Base-by-base conservation (phyloP, 805 yeast genomes). In the Ogataea methanolica region DNA sequence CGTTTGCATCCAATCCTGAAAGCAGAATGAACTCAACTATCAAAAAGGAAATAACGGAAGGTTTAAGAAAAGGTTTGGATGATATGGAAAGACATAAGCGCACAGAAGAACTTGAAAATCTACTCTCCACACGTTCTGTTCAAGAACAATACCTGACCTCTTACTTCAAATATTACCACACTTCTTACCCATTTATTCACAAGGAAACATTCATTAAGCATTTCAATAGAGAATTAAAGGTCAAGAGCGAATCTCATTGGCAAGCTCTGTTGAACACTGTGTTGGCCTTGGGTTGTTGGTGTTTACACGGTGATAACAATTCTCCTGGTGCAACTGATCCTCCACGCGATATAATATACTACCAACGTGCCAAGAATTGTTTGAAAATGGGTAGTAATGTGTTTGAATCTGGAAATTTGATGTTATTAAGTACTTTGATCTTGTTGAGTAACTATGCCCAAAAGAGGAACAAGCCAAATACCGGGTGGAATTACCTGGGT, bases 211-310 rank as follows among this genome's bases (percentile, higher is more conserved):
- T 80, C 52, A 57, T 79, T 54, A 69, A 71, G n/a, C 70, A 70
- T 54, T 79, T 69, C 55, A 64, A 70, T 33, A 70, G 70, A 45
- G 69, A 69, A 46, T 44, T 71, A 5, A 68, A 73, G 26, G 64
- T 75, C 0, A 70, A 73, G 9, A 63, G 74, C 41, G 69, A 71
- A 39, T 70, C 69, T 36, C 69, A 72, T 21, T 80, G 83, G 81
- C 76, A 75, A 51, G 68, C 81, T 21, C 56, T 84, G 33, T 61
- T 79, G 38, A 76, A 82, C 56, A 73, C 83, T 0, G 79, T 83
- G 0, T 60, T 82, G 26, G 85, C 86, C 0, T 63, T 84, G n/a
- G 90, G 89, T 15, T 76, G 86, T 22, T 83, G 86, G 84, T 80
- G 85, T 59, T 52, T 75, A 11, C 73, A 76, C 54, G 83, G 83